phyloP scores from a whole-genome alignment of 108 stramenopile species.

The Fistulifera solaris region DNA sequence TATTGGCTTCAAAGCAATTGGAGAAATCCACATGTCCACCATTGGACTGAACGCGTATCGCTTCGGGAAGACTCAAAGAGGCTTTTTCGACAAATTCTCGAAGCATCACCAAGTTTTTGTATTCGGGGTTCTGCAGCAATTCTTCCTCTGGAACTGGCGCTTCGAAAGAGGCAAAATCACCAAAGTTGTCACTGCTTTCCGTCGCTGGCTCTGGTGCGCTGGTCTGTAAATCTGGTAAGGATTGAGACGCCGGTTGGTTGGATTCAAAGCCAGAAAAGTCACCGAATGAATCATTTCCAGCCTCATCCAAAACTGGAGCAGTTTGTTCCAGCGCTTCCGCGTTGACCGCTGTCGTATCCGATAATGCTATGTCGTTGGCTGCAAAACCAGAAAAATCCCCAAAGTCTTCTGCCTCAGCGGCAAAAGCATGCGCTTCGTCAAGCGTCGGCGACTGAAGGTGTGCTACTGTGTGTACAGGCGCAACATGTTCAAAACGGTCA shows the following conservation, averaged over 20 bases:
- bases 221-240: too few species aligned
- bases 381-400: constrained; percentile 14
- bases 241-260: too few species aligned
- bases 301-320: too few species aligned
- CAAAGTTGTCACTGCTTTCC: constrained; percentile 9
- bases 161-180: constrained; percentile 29
- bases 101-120: constrained; percentile 3
- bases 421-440: background rate
- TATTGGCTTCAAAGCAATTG: constrained; percentile 28
- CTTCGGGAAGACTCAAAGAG: constrained; percentile 1
- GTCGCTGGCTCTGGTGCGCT: background rate
- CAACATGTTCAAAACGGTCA: too few species aligned
- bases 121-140: too few species aligned
- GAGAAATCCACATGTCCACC: constrained; percentile 23
- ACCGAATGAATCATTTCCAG: too few species aligned
- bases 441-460: too few species aligned
- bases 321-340: too few species aligned
- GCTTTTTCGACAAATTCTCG: constrained; percentile 6
- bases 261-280: too few species aligned
- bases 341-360: too few species aligned
- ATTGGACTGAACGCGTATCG: background rate
- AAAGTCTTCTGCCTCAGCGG: constrained; percentile 1
- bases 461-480: too few species aligned
- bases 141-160: constrained; percentile 6
- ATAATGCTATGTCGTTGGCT: background rate